Base-by-base conservation (phyloP, 352 stramenopile genomes). In the Plasmopara muralis region DNA sequence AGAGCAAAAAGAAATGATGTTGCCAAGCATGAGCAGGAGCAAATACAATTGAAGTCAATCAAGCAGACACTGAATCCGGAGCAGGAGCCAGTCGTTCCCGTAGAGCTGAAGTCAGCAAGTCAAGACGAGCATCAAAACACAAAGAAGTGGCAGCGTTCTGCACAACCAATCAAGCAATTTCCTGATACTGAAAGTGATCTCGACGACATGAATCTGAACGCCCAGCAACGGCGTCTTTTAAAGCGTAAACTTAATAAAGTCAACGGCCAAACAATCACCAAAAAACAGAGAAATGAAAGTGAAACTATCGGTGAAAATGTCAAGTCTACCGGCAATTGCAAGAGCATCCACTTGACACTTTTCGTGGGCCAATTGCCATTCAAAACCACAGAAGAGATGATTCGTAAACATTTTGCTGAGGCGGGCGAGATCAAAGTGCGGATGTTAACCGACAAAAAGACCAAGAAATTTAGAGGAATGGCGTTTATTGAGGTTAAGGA, bases 401-500 rank as follows among this genome's bases (percentile, higher is more conserved):
- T 93, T 12, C 72, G 74, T 18, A 70, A 78, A 51, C 83, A 93
- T 49, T 92, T 92, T 47, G 43, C 50, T 6, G 79, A 92, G 52
- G 77, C 81, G 9, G 83, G 83, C 20, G 77, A 90, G 0, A 87
- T 93, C 42, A 54, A 75, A 48, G 31, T 93, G 48, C 81, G 83
- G 33, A 91, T 92, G 83, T 30, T 84, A 37, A 93, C 83, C 43
- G 81, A 93, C 63, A 92, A 90, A 58, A 78, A 78, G 55, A 92
- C 83, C 1, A 78, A 77, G 13, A 84, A 71, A 55, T 93, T 92
- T 52, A 89, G 86, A 42, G 83, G 83, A 58, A 90, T 71, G 43
- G 83, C 83, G 13, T 93, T 93, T 50, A 92, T 93, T 30, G 81
- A 93, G 43, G 83, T 93, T 33, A 70, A 74, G 53, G 83, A 93